A percentile compares a stretch with the other conserved stretches of the same genome.
These are phyloP conservation scores for Diutina catenulata DNA, from an alignment of 1,139 yeast species.

Conservation along the genomic window DNA sequence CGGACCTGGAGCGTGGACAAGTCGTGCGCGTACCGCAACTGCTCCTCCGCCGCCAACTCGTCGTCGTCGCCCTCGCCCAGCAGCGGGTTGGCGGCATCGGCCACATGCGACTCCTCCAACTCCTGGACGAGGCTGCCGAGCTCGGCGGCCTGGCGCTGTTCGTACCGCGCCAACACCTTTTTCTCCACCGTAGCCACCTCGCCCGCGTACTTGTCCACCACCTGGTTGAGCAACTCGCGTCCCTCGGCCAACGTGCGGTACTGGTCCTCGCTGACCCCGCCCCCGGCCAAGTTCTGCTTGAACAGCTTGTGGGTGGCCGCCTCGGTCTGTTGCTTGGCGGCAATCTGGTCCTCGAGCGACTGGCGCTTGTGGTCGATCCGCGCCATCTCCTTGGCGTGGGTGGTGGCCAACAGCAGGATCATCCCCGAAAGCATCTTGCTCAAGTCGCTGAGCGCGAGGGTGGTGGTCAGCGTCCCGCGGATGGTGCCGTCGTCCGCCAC, in stretches of 20 bases:
- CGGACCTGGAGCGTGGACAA: conserved; percentile 43
- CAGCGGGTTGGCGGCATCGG: conserved; percentile 7
- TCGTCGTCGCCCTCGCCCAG: conserved; percentile 8
- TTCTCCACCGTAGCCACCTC: conserved; percentile 25
- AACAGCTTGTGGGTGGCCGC: conserved; percentile 2
- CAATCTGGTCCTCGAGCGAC: conserved; percentile 13
- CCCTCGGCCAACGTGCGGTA: conserved; percentile 19
- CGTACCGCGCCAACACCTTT: conserved; percentile 17
- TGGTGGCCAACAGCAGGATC: conserved; percentile 33
- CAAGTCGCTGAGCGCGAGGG: conserved; percentile 12
- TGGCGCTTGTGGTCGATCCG: conserved; percentile 14
- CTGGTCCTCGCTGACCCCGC: neutral
- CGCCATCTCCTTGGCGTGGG: conserved; percentile 20
- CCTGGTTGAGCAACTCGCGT: conserved; percentile 13
- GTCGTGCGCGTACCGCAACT: conserved; percentile 21
- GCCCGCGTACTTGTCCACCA: conserved; percentile 14
- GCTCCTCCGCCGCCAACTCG: conserved; percentile 6
- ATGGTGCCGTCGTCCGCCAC: conserved; percentile 22
- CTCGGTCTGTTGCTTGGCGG: conserved; percentile 11
- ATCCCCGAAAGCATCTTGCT: conserved; percentile 27
- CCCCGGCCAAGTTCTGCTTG: conserved; percentile 1
- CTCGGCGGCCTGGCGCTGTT: conserved; percentile 35
- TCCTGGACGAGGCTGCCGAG: conserved; percentile 35
- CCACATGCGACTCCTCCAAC: conserved; percentile 22
- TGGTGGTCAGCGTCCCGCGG: conserved; percentile 19